Evolutionary conservation across 2,329 filamentous ascomycete genomes (phyloP).

Genomic region (Fulvia fulva): DNA sequence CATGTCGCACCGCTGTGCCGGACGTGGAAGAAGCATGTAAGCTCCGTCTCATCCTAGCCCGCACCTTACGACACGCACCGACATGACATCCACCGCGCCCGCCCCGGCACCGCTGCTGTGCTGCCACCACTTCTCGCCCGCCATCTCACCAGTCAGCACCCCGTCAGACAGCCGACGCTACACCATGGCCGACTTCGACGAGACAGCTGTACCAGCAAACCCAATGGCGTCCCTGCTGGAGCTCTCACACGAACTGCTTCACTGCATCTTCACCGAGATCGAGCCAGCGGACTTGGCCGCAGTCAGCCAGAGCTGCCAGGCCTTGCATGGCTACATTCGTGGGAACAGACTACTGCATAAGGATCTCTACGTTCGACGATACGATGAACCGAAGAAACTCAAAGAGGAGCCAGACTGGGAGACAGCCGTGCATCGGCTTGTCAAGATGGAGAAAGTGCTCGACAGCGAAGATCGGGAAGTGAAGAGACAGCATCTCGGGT

Average conservation of each 20-base stretch:
- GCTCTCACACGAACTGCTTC: conserved; percentile 61
- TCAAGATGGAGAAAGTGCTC: conserved; percentile 45
- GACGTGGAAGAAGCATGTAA: neutral
- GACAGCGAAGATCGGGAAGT: conserved; percentile 37
- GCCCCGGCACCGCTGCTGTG: neutral
- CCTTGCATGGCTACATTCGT: conserved; percentile 52
- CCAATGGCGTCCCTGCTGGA: conserved; percentile 37
- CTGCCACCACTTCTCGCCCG: neutral
- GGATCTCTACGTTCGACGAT: conserved; percentile 55
- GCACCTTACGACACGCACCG: neutral
- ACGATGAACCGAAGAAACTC: conserved; percentile 24
- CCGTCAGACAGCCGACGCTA: neutral
- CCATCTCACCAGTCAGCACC: neutral
- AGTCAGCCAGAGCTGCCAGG: conserved; percentile 51
- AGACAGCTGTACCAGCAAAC: neutral
- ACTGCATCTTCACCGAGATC: conserved; percentile 56
- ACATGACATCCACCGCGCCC: neutral
- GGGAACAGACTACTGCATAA: conserved; percentile 59
- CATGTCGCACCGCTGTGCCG: neutral
- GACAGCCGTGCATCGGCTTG: conserved; percentile 32
- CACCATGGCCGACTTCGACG: neutral
- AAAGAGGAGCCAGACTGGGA: conserved; percentile 36
- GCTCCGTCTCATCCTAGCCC: neutral
- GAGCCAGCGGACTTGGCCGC: conserved; percentile 54
- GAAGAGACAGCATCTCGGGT: conserved; percentile 39